These are phyloP conservation scores for Ophiostoma perfectum DNA, from an alignment of 2,329 filamentous ascomycete species.

Conservation along the genomic window DNA sequence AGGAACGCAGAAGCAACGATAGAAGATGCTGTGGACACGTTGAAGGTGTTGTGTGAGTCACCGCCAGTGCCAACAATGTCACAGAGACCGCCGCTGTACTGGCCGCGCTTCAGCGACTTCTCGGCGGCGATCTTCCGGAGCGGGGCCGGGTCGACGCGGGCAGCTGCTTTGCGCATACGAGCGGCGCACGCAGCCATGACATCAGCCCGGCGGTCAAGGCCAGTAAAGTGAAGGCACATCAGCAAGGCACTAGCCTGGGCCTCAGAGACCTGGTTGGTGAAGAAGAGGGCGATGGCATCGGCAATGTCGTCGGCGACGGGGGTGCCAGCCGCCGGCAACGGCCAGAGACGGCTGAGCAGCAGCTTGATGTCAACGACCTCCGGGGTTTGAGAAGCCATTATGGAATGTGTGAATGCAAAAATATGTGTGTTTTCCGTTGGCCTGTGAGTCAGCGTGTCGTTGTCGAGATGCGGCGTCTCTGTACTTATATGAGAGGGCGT, in stretches of 20 bases:
- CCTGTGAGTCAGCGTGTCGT: neutral
- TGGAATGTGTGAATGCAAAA: neutral
- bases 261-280: conserved; percentile 81
- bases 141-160: conserved; percentile 59
- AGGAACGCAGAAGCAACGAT: conserved; percentile 83
- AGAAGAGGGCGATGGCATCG: conserved; percentile 82
- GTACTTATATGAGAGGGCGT: neutral
- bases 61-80: conserved; percentile 98
- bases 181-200: conserved; percentile 80
- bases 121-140: conserved; percentile 57
- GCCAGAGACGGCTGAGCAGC: conserved; percentile 69
- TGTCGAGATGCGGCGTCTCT: neutral
- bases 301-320: conserved; percentile 70
- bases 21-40: conserved; percentile 91
- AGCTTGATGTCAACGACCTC: conserved; percentile 57
- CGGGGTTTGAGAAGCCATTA: conserved; percentile 19
- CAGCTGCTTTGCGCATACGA: conserved; percentile 77
- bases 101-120: conserved; percentile 60
- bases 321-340: conserved; percentile 37
- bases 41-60: conserved; percentile 96
- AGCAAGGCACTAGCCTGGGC: conserved; percentile 82
- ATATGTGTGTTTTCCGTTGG: neutral
- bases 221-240: conserved; percentile 87
- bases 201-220: conserved; percentile 74
- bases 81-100: conserved; percentile 76